Evolutionary conservation across 169 alveolate species (phyloP), one percentile per base, ranked within the genome.

Genomic region (Fabrea salina): DNA sequence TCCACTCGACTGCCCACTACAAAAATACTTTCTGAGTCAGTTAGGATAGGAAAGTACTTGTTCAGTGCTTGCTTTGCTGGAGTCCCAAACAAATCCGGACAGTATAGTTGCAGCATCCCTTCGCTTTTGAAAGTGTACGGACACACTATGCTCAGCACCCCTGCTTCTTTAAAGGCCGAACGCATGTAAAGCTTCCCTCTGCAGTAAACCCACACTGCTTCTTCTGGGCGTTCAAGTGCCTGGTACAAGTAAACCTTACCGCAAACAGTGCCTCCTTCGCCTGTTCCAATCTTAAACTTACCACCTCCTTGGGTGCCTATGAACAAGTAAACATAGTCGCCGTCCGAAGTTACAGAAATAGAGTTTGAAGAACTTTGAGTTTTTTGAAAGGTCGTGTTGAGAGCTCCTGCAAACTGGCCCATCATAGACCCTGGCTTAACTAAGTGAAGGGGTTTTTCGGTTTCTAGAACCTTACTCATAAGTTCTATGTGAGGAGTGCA

Each of bases 241-340:
- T 64, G 19, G 32, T 76, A 83, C 37, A 87, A 78, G 68, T 94
- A 94, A 32, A 94, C 94, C 75, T 89, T 87, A 32, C 97, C 97
- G 37, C 92, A 87, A 40, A 82, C 51, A 5, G 96, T 89, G 25
- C 82, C 79, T 50, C 83, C 67, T 66, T 89, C 91, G 19, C 97
- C 97, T 32, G 96, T 91, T 19, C 97, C 97, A 30, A 94, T 74
- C 82, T 91, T 94, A 44, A 82, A 88, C 91, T 86, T 90, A n/a
- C 93, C 91, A 8, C 95, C 96, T 58, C 88, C 91, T 19, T 87
- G 79, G 8, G 89, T 82, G 61, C 91, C 75, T 39, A 87, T 77
- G 44, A 58, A 75, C 0, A 93, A 58, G 72, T 90, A 94, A 11
- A 94, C 30, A 72, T 89, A 94, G n/a, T 80, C 78, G 37, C 94